Evolutionary conservation across 1,284 basidiomycete genomes (phyloP), one percentile per base, ranked within the genome.

Genomic region (Ustilago hordei): DNA sequence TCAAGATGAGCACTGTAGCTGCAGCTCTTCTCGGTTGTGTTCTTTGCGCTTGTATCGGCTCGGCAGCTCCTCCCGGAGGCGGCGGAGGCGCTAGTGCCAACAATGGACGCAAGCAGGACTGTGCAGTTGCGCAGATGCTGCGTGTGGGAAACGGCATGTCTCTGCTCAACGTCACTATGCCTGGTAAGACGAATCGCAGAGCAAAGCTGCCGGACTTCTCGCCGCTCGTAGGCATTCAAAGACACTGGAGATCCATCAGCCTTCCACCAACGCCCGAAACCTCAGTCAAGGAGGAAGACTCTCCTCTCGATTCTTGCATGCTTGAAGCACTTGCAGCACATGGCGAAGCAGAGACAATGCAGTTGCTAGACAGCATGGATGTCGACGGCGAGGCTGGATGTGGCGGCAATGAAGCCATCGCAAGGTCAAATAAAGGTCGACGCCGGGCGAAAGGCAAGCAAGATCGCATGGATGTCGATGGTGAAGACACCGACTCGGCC

Each of bases 101-200:
- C 61, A 81, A 81, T 23, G 74, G 70, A 31, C 73, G 81, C 47
- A 80, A 81, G 54, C 84, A 85, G 61, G 81, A 85, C 59, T 85
- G 84, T 47, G 83, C 84, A n/a, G 76, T 85, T 17, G 81, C 78
- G 12, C 84, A 85, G 67, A 85, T 85, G 84, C 69, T 85, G n/a
- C 75, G 83, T 7, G 69, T 85, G 0, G 79, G 82, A 9, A 81
- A 84, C 58, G 84, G 84, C 34, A 85, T 85, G 84, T 70, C 78
- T 15, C 71, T 85, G 28, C 69, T 84, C 53, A 83, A 83, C 56
- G 81, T 84, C 38, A 60, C 66, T n/a, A 79, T 79, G 59, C 75
- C 76, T 5, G 69, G 72, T 43, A 79, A 72, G 43, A 67, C 58
- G 13, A 75, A 80, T 48, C 69, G 79, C 28, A 79, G 75, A 64